Conservation (phyloP, 805 yeast species). For the Metschnikowia matae region DNA sequence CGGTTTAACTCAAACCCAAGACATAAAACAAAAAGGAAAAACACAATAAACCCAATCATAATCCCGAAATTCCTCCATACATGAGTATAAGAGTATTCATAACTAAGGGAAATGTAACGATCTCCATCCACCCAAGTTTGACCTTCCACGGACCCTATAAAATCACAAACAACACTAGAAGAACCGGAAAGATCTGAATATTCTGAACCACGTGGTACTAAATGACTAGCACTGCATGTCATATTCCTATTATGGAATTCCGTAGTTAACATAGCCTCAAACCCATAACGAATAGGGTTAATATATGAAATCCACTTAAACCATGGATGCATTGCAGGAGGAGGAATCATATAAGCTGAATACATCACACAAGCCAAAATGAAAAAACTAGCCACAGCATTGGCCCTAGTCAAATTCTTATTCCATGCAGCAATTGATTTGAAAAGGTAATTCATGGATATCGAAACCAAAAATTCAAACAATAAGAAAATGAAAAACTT, state of each 20-base stretch:
- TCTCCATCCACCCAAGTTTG: slow-evolving; percentile 21
- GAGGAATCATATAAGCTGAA: slow-evolving; percentile 43
- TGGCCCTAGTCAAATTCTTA: slow-evolving; percentile 34
- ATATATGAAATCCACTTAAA: slow-evolving; percentile 35
- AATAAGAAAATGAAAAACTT: slow-evolving; percentile 35
- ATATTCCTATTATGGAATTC: slow-evolving; percentile 26
- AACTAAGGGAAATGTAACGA: slow-evolving; percentile 36
- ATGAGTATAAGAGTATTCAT: slow-evolving; percentile 26
- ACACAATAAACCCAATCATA: slow-evolving; percentile 42
- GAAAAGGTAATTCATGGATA: slow-evolving; percentile 36
- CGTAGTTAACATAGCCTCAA: slow-evolving; percentile 23
- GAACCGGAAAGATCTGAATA: slow-evolving; percentile 10
- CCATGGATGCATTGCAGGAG: slow-evolving; percentile 30
- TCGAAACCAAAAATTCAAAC: slow-evolving; percentile 13
- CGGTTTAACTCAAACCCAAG: neutral
- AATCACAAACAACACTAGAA: slow-evolving; percentile 18
- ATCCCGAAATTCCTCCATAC: slow-evolving; percentile 67
- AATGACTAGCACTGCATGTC: slow-evolving; percentile 9
- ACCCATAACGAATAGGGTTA: slow-evolving; percentile 26
- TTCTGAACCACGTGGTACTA: slow-evolving; percentile 22
- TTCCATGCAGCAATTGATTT: slow-evolving; percentile 39
- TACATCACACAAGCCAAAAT: slow-evolving; percentile 51
- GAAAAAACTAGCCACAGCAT: slow-evolving; percentile 41
- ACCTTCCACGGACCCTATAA: slow-evolving; percentile 16
- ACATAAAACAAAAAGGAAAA: slow-evolving; percentile 33